Base-by-base conservation (phyloP, 2,329 filamentous ascomycete genomes). In the Epichloe aotearoae region DNA sequence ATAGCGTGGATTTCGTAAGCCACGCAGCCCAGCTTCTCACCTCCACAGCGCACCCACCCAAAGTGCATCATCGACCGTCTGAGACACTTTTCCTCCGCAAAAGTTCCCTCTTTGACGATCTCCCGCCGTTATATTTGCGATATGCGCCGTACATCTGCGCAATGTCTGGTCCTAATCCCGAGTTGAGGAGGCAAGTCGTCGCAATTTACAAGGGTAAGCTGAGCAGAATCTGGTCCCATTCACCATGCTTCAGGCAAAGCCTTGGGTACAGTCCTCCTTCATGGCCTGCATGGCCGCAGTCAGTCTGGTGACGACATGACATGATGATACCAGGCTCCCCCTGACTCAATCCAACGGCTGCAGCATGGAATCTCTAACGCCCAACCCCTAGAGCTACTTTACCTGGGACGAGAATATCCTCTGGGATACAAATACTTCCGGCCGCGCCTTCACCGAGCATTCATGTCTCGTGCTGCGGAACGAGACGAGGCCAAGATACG, bases 391-490 rank as follows among this genome's bases (percentile, higher is more conserved):
- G 89, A 95, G 61, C 79, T 96, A 11, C 76, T 98, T 42, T 82
- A 84, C 60, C 74, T 97, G 14, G 89, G 91, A 36, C 80, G 83
- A 51, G 85, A 91, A 52, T 97, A 97, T 61, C 91, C 93, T 1
- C 74, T 86, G 15, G 93, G 93, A 45, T 94, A 69, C 56, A 69
- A 74, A 33, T 96, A 90, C 69, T 96, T 94, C 64, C 80, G 85
- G 11, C 78, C 81, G 7, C 80, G 89, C 2, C 72, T 96, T 10
- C 89, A 96, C 69, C 81, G 82, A 54, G 91, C 91, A 1, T 98
- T 97, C 69, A 79, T 83, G 57, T 80, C 81, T 45, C 88, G 94
- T 58, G 79, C 83, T 2, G 67, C 75, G 40, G 63, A 95, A 52
- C 75, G 72, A 2, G 82, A 93, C 57, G 84, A 91, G 55, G 79